phyloP scores from a whole-genome alignment of 768 basidiomycete genomes.

The Pleurotus pulmonarius region DNA sequence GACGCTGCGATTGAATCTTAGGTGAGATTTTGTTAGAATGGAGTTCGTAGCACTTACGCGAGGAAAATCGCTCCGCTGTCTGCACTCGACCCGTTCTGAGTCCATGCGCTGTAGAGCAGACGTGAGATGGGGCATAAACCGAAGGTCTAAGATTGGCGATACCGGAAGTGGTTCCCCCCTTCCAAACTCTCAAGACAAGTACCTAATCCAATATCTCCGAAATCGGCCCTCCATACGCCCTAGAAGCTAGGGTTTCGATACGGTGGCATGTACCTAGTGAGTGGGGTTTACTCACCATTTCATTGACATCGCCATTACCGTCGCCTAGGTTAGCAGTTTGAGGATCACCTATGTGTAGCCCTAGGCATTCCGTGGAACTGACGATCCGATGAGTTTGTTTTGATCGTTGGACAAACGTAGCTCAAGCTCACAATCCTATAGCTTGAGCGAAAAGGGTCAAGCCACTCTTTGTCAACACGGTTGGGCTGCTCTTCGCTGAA shows the following conservation, averaged over 20 bases:
- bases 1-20: conserved; percentile 24
- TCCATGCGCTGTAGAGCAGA: conserved; percentile 36
- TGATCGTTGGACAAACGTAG: conserved; percentile 19
- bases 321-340: conserved; percentile 81
- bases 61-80: conserved; percentile 55
- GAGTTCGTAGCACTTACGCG: conserved; percentile 34
- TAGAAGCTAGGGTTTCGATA: conserved; percentile 27
- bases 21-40: too few species aligned
- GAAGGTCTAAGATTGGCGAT: not conserved
- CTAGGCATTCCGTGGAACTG: conserved; percentile 61
- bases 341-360: conserved; percentile 60
- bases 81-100: conserved; percentile 51
- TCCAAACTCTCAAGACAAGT: conserved; percentile 76
- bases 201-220: conserved; percentile 54
- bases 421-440: conserved; percentile 53
- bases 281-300: conserved; percentile 38
- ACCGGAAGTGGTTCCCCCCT: conserved; percentile 77
- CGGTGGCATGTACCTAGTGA: not conserved
- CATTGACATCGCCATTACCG: conserved; percentile 56
- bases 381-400: conserved; percentile 11
- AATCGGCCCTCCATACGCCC: conserved; percentile 75
- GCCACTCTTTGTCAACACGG: conserved; percentile 52
- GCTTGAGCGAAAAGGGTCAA: conserved; percentile 57
- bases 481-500: conserved; percentile 57
- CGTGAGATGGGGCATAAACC: conserved; percentile 24